Conservation (phyloP, 257 asterid species). For the Striga asiatica region DNA sequence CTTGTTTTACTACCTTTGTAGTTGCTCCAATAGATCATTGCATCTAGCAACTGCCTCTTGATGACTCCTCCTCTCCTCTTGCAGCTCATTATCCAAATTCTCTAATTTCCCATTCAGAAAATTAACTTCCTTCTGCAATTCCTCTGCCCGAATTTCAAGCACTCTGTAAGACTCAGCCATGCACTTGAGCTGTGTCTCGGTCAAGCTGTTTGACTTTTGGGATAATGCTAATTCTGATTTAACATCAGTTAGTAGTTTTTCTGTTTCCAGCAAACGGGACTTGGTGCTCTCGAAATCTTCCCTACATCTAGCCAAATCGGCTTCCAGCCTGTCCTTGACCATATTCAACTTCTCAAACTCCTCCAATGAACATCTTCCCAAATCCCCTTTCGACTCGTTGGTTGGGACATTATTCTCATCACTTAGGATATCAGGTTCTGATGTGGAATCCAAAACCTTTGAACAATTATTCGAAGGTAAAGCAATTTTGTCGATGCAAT, state of each 20-base stretch:
- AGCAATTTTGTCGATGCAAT: constrained; percentile 88
- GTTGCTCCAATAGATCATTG: constrained; percentile 65
- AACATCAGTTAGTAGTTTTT: constrained; percentile 54
- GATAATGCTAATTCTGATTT: constrained; percentile 66
- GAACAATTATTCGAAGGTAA: constrained; percentile 58
- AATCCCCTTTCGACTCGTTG: constrained; percentile 45
- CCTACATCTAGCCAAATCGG: constrained; percentile 46
- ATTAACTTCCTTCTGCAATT: constrained; percentile 68
- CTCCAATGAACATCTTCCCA: constrained; percentile 76
- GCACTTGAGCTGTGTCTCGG: constrained; percentile 96
- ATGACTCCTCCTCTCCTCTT: constrained; percentile 58
- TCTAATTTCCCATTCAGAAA: constrained; percentile 52
- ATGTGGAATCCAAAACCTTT: constrained; percentile 57
- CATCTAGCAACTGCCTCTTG: constrained; percentile 54
- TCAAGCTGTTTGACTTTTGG: constrained; percentile 62
- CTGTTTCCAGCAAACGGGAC: constrained; percentile 55
- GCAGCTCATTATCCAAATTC: constrained; percentile 56
- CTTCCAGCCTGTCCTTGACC: constrained; percentile 51
- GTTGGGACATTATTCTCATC: constrained; percentile 71
- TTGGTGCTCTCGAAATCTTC: constrained; percentile 56
- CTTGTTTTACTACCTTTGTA: constrained; percentile 41
- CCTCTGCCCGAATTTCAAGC: constrained; percentile 78
- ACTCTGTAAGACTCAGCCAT: constrained; percentile 93
- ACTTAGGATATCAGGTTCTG: constrained; percentile 67
- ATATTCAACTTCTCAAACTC: constrained; percentile 71